Conservation (phyloP, 345 rosid species). For the Viola odorata region DNA sequence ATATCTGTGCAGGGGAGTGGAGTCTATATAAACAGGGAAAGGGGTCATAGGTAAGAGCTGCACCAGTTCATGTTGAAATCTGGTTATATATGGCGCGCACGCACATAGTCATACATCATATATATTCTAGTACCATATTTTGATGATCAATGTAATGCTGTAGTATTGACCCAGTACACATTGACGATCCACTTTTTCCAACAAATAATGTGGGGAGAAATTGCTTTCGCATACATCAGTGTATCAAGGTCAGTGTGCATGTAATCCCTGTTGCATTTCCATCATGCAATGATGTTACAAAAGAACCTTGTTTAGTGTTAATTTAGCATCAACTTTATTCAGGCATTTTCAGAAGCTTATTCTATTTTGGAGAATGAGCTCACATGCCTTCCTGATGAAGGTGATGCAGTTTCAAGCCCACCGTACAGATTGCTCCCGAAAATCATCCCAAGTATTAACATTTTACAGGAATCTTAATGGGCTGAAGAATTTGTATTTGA, state of each 20-base stretch:
- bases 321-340: conserved; percentile 16
- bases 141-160: conserved; percentile 24
- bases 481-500: background rate
- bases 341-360: conserved; percentile 98
- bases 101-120: conserved; percentile 2
- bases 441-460: conserved; percentile 64
- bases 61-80: conserved; percentile 1
- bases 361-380: conserved; percentile 75
- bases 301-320: background rate
- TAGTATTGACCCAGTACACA: conserved; percentile 93
- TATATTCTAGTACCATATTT: conserved; percentile 12
- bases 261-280: conserved; percentile 3
- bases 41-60: conserved; percentile 74
- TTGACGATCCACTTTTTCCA: conserved; percentile 92
- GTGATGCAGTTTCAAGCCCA: conserved; percentile 35
- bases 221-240: conserved; percentile 97
- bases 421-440: conserved; percentile 57
- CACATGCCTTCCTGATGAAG: conserved; percentile 37
- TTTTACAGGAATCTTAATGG: conserved; percentile 16
- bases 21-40: conserved; percentile 74
- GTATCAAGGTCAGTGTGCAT: conserved; percentile 64
- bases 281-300: background rate
- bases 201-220: conserved; percentile 94
- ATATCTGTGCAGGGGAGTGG: conserved; percentile 95
- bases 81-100: background rate